Conservation (phyloP, 495 filamentous ascomycete genomes). For the Tuber indicum region DNA sequence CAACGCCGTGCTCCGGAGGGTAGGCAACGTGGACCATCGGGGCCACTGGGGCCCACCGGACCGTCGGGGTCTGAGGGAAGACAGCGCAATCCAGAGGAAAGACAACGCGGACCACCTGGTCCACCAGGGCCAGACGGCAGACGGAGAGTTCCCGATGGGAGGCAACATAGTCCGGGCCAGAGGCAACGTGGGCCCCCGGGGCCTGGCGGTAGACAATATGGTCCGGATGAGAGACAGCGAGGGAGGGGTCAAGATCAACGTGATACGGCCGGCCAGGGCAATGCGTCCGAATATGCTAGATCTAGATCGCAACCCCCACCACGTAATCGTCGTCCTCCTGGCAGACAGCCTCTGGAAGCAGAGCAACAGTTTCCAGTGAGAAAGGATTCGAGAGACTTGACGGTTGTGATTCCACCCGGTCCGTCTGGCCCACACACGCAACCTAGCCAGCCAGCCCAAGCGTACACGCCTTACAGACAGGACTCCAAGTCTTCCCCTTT, state of each 20-base stretch:
- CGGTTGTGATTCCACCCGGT: not conserved
- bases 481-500: conserved; percentile 33
- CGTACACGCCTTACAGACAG: conserved; percentile 37
- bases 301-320: conserved; percentile 26
- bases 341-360: conserved; percentile 43
- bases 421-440: not conserved
- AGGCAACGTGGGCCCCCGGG: conserved; percentile 5
- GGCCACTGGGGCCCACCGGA: not conserved
- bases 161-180: conserved; percentile 7
- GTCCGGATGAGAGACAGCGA: conserved; percentile 16
- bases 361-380: conserved; percentile 22
- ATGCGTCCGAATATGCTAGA: conserved; percentile 23
- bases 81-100: conserved; percentile 5
- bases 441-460: conserved; percentile 4
- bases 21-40: conserved; percentile 9
- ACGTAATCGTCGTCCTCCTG: conserved; percentile 25
- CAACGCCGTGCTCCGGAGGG: not conserved
- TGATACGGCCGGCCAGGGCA: not conserved
- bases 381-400: conserved; percentile 13
- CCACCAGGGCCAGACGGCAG: not conserved
- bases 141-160: not conserved
- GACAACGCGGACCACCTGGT: not conserved
- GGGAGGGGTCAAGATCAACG: conserved; percentile 9
- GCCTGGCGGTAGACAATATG: not conserved
- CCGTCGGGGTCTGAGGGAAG: conserved; percentile 4